Conservation (phyloP, 2,329 filamentous ascomycete genomes). For the Clonostachys sp. region DNA sequence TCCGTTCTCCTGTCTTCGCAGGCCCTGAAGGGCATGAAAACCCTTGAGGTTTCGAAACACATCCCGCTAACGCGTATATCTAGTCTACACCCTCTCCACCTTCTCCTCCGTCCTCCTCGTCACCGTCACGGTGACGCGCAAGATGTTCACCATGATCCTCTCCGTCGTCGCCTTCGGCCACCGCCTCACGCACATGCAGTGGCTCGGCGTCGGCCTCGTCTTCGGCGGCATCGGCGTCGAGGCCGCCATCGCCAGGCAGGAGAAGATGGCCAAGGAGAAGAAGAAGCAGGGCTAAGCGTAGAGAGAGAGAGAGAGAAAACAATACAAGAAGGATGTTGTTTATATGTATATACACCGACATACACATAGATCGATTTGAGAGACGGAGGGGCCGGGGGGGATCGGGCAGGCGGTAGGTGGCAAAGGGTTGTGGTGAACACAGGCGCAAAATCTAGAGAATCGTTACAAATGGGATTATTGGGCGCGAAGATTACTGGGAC, state of each 20-base stretch:
- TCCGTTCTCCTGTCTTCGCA: no score
- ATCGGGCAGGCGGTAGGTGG: no score
- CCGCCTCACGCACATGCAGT: slow-evolving; percentile 80
- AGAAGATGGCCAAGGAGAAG: slow-evolving; percentile 77
- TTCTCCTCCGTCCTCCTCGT: slow-evolving; percentile 91
- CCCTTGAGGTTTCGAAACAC: not conserved
- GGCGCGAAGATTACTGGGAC: no score
- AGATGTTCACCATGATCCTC: slow-evolving; percentile 99
- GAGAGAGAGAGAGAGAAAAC: slow-evolving; percentile 5
- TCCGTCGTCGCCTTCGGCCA: slow-evolving; percentile 95
- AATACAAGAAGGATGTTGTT: no score
- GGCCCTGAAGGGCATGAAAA: not conserved
- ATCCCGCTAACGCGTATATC: slow-evolving; percentile 8
- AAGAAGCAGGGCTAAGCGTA: slow-evolving; percentile 30
- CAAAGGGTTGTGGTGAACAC: no score
- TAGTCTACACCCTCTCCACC: slow-evolving; percentile 84
- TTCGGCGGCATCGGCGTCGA: slow-evolving; percentile 95
- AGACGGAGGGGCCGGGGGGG: no score
- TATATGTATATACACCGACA: no score
- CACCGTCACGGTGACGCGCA: slow-evolving; percentile 93
- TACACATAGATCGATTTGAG: no score
- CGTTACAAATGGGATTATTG: no score
- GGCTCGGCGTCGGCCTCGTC: slow-evolving; percentile 85
- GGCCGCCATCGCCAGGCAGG: slow-evolving; percentile 71
- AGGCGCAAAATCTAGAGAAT: no score